phyloP scores from a whole-genome alignment of 163 green algal genomes.

The Volvox carteri region DNA sequence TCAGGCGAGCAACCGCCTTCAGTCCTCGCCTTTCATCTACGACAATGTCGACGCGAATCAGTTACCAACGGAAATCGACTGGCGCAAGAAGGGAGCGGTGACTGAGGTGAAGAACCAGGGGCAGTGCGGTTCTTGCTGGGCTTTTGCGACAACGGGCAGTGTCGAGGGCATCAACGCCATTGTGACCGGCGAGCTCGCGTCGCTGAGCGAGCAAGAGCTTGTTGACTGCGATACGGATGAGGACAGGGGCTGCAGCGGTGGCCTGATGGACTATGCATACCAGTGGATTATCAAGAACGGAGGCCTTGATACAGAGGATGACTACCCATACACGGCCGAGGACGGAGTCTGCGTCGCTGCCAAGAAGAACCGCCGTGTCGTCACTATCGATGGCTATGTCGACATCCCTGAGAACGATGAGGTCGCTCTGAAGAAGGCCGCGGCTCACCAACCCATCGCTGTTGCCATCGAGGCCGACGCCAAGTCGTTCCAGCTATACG shows the following conservation, averaged over 20 bases:
- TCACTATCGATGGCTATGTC: slow-evolving; percentile 80
- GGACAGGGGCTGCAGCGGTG: slow-evolving; percentile 88
- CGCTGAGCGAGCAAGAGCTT: slow-evolving; percentile 97
- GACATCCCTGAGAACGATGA: slow-evolving; percentile 82
- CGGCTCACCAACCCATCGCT: slow-evolving; percentile 86
- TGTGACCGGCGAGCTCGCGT: slow-evolving; percentile 87
- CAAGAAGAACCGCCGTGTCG: slow-evolving; percentile 72
- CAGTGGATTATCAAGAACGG: slow-evolving; percentile 90
- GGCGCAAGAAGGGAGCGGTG: slow-evolving; percentile 88
- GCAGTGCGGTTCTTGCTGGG: slow-evolving; percentile 90
- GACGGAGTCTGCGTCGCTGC: slow-evolving; percentile 38
- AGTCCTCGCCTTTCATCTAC: slow-evolving; percentile 73
- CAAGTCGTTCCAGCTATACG: slow-evolving; percentile 95
- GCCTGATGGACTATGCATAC: slow-evolving; percentile 95
- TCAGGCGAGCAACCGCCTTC: slow-evolving; percentile 51
- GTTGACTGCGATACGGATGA: slow-evolving; percentile 93
- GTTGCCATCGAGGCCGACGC: slow-evolving; percentile 91
- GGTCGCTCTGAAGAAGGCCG: slow-evolving; percentile 81
- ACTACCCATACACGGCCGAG: slow-evolving; percentile 78
- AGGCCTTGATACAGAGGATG: slow-evolving; percentile 95
- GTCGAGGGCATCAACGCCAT: slow-evolving; percentile 95
- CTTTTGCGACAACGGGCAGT: slow-evolving; percentile 94
- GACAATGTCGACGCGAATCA: slow-evolving; percentile 67
- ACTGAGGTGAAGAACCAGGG: slow-evolving; percentile 96
- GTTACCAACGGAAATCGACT: slow-evolving; percentile 89